Evolutionary conservation across 306 rosid genomes (phyloP).

Genomic region (Ziziphus jujuba): DNA sequence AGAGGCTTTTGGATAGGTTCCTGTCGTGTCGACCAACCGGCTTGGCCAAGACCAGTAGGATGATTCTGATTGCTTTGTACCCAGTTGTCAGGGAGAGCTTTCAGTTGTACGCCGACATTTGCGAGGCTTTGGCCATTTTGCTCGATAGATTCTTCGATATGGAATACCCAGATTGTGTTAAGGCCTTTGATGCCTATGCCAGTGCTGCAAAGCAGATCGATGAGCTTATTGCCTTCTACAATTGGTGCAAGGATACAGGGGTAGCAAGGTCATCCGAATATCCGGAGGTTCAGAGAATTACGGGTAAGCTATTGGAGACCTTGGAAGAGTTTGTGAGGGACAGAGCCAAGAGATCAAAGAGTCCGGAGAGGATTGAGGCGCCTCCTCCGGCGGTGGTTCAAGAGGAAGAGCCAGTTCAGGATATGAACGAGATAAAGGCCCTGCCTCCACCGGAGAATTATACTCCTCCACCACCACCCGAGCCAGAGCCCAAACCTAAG

Average conservation of each 20-base stretch:
- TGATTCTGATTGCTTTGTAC: conserved; percentile 81
- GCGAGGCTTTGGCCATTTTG: conserved; percentile 86
- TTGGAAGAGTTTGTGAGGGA: conserved; percentile 97
- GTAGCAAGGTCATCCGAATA: conserved; percentile 89
- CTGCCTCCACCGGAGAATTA: conserved; percentile 86
- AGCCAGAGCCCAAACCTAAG: conserved; percentile 59
- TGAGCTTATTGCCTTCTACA: conserved; percentile 63
- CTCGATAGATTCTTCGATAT: conserved; percentile 92
- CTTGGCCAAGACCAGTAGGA: conserved; percentile 75
- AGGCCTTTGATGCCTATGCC: conserved; percentile 90
- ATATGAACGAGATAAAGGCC: conserved; percentile 94
- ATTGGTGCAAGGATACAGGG: conserved; percentile 87
- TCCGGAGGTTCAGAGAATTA: conserved; percentile 88
- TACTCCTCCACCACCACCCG: conserved; percentile 71
- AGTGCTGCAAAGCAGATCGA: conserved; percentile 95
- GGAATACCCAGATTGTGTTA: conserved; percentile 89
- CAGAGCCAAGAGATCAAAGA: conserved; percentile 77
- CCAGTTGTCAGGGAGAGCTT: conserved; percentile 87
- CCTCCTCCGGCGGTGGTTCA: conserved; percentile 38
- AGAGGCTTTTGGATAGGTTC: conserved; percentile 84
- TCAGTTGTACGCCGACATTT: conserved; percentile 85
- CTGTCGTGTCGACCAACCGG: conserved; percentile 92
- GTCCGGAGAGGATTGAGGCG: conserved; percentile 80
- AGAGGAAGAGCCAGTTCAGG: conserved; percentile 71
- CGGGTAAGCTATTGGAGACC: conserved; percentile 84